A percentile compares a stretch with the other conserved stretches of the same genome.
phyloP scores from a whole-genome alignment of 371 early-diverging fungal genomes.

The Mortierella sp. region DNA sequence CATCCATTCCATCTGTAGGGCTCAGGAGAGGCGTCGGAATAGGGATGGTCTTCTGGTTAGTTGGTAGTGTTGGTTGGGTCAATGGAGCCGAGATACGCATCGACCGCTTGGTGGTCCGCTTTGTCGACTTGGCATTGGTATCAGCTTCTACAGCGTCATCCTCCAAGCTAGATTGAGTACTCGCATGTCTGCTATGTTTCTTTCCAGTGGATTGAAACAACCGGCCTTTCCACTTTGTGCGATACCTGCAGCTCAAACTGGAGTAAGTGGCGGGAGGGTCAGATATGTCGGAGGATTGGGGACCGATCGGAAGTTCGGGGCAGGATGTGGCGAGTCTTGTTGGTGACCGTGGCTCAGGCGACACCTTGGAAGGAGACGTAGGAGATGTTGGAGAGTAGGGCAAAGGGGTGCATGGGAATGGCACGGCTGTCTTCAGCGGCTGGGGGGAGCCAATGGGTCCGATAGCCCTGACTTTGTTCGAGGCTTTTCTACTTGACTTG shows the following conservation, averaged over 20 bases:
- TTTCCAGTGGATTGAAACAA: slow-evolving; percentile 22
- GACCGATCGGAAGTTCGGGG: slow-evolving; percentile 14
- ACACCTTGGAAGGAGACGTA: background rate
- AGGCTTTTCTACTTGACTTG: slow-evolving; percentile 16
- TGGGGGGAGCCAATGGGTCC: slow-evolving; percentile 41
- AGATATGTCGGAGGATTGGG: slow-evolving; percentile 2
- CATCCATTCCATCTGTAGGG: slow-evolving; percentile 23
- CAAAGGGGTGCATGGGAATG: slow-evolving; percentile 43
- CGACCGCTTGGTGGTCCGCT: background rate
- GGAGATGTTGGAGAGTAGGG: slow-evolving; percentile 15
- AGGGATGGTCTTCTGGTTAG: slow-evolving; percentile 20
- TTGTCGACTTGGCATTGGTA: background rate
- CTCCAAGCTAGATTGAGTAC: slow-evolving; percentile 23
- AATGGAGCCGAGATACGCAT: slow-evolving; percentile 21
- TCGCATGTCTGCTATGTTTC: slow-evolving; percentile 15
- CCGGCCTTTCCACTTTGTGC: slow-evolving; percentile 36
- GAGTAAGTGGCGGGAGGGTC: background rate
- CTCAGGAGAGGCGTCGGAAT: slow-evolving; percentile 17
- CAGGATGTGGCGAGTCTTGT: slow-evolving; percentile 26
- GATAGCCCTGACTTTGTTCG: slow-evolving; percentile 25
- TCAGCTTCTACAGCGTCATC: slow-evolving; percentile 26
- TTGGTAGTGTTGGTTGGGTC: slow-evolving; percentile 20
- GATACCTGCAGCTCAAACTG: slow-evolving; percentile 10
- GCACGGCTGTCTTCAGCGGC: slow-evolving; percentile 39
- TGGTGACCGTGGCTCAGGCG: slow-evolving; percentile 9